Base-by-base conservation (phyloP, 2,329 filamentous ascomycete species). In the Orbilia brochopaga region DNA sequence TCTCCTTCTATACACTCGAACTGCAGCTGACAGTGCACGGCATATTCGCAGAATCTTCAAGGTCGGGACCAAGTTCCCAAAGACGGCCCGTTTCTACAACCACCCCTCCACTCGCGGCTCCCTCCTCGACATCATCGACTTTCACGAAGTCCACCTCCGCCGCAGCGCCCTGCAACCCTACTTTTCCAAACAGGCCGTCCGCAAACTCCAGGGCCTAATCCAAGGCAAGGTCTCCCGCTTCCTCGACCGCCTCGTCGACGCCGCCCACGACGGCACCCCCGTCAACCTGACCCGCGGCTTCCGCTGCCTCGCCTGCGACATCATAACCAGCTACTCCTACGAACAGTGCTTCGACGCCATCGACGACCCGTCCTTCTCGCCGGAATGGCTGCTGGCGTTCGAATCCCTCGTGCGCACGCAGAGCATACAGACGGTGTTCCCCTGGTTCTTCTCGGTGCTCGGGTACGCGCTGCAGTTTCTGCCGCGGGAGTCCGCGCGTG, bases 11-110 rank as follows among this genome's bases (percentile, higher is more conserved):
- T 51, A n/a, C 57, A 24, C 4, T 53, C 2, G 13, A 13, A 27
- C 40, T 46, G 1, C 10, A 30, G 32, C 32, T 60, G 50, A 60
- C 42, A n/a, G 15, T 3, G n/a, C n/a, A n/a, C 6, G n/a, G 40
- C 7, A 5, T 2, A 30, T 19, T 13, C 6, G 27, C 40, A 73
- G 69, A 54, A 58, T 66, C 40, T 73, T 61, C 53, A 73, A 62
- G 44, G 46, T 73, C 17, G 63, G 46, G 13, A 66, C 61, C 52
- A 73, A 66, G 53, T 73, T 54, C 52, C 51, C 62, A 50, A 73
- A 73, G 54, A 56, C 53, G 10, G 24, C 42, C 4, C 17, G 23
- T 17, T 54, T 57, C 19, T 73, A 73, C 53, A 57, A 66, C 27
- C 69, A 73, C 52, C 69, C 69, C 1, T 53, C 54, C 2, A 59